Base-by-base conservation (phyloP, 2,329 filamentous ascomycete genomes). In the Bipolaris sorokiniana region DNA sequence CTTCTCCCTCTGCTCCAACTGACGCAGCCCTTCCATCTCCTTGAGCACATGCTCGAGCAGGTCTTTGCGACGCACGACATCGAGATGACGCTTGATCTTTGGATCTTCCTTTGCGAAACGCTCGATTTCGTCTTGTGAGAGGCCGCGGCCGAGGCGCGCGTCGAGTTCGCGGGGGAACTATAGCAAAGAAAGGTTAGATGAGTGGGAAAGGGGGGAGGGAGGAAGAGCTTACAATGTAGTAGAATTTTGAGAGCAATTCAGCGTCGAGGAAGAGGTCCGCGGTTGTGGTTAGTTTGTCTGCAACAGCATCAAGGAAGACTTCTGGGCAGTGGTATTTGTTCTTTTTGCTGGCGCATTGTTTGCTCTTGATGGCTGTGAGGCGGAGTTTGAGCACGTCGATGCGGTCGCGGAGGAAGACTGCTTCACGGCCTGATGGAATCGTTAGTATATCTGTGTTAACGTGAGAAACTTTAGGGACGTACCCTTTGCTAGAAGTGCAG, bases 311-410 rank as follows among this genome's bases (percentile, higher is more conserved):
- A n/a, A 99, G 86, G 81, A 99, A 99, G 15, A 99, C 86, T 75
- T 99, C 95, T 0, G 95, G 95, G 72, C 95, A 99, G 79, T 95
- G 87, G 79, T 98, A 97, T 80, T 97, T 97, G 81, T 97, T 97
- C 71, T 89, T 89, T 65, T 89, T 83, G 64, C 81, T 86, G 57
- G 88, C 85, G 78, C 95, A 99, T 78, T 97, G 93, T 75, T 94
- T 92, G 15, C 91, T 95, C 76, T 94, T 95, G 55, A 97, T 84
- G 41, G 95, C 95, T 56, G 90, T 77, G 34, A 98, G 84, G 18
- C 95, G 90, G 87, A 98, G 91, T 74, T 90, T 92, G 75, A 99
- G 87, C 53, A 97, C 90, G 61, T 94, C 90, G 20, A 92, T 88
- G 37, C 95, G 89, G 73, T 98, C 94, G 28, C 92, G 91, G 46